phyloP scores from a whole-genome alignment of 495 filamentous ascomycete species.

The Elaphomyces granulatus region DNA sequence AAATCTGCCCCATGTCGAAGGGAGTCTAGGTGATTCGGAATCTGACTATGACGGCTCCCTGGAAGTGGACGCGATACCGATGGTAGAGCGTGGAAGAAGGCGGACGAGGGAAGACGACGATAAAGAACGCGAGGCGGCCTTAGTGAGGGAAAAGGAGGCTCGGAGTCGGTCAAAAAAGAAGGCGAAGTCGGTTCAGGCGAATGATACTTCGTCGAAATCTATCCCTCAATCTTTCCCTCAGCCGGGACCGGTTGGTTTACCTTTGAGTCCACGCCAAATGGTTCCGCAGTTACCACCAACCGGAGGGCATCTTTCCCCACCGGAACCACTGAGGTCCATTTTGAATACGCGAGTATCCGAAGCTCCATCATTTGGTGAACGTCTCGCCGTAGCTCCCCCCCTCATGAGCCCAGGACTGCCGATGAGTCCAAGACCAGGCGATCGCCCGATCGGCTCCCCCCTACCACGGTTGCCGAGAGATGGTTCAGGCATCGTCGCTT shows the following conservation, averaged over 20 bases:
- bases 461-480: slow-evolving; percentile 50
- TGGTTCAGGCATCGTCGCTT: slow-evolving; percentile 28
- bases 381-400: slow-evolving; percentile 32
- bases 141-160: slow-evolving; percentile 46
- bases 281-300: slow-evolving; percentile 18
- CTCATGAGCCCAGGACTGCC: slow-evolving; percentile 80
- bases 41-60: slow-evolving; percentile 75
- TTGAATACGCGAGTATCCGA: slow-evolving; percentile 19
- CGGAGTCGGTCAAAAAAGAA: slow-evolving; percentile 53
- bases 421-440: slow-evolving; percentile 73
- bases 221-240: slow-evolving; percentile 2
- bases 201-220: neutral
- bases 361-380: slow-evolving; percentile 12
- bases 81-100: slow-evolving; percentile 58
- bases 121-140: slow-evolving; percentile 51
- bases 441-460: slow-evolving; percentile 56
- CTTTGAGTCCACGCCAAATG: slow-evolving; percentile 13
- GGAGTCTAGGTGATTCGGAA: slow-evolving; percentile 47
- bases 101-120: slow-evolving; percentile 87
- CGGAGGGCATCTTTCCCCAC: slow-evolving; percentile 13
- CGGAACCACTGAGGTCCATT: slow-evolving; percentile 24
- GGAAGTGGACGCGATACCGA: slow-evolving; percentile 46
- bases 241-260: slow-evolving; percentile 9
- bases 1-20: slow-evolving; percentile 28
- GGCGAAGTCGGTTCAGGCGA: slow-evolving; percentile 12